These are phyloP conservation scores for Trichoderma cornu-damae DNA, from an alignment of 2,329 filamentous ascomycete genomes.

Conservation along the genomic window DNA sequence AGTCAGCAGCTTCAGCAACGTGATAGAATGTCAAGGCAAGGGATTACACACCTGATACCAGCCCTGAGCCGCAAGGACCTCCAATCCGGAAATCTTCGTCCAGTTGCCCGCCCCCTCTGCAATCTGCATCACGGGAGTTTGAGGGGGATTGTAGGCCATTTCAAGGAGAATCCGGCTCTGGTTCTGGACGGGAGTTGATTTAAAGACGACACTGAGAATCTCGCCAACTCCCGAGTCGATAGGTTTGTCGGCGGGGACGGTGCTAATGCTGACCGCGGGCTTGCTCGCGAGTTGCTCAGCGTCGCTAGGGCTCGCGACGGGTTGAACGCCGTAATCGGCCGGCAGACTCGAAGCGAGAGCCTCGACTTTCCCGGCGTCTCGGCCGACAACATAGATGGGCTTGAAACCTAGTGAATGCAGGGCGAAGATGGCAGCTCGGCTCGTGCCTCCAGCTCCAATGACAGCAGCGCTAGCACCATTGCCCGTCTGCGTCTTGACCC, in stretches of 20 bases:
- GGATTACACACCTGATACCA: conserved; percentile 67
- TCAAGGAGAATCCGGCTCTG: conserved; percentile 62
- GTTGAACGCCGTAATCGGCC: conserved; percentile 60
- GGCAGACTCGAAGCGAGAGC: conserved; percentile 69
- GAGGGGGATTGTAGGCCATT: conserved; percentile 90
- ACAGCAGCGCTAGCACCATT: conserved; percentile 63
- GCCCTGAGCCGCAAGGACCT: conserved; percentile 86
- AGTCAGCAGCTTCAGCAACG: not conserved
- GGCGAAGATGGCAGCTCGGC: conserved; percentile 84
- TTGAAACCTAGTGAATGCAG: conserved; percentile 76
- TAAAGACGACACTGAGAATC: conserved; percentile 52
- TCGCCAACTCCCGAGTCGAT: conserved; percentile 68
- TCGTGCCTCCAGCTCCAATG: conserved; percentile 86
- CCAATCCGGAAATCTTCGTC: conserved; percentile 78
- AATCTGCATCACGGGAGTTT: conserved; percentile 80
- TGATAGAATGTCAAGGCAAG: not conserved
- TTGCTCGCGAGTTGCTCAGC: conserved; percentile 48
- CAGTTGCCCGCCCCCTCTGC: conserved; percentile 68
- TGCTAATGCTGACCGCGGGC: conserved; percentile 70
- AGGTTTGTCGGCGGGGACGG: conserved; percentile 81
- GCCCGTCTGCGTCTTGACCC: conserved; percentile 43
- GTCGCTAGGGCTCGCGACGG: conserved; percentile 49
- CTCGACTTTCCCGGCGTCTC: conserved; percentile 63
- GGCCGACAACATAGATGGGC: conserved; percentile 82
- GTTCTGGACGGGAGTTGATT: conserved; percentile 25